Evolutionary conservation across 768 basidiomycete genomes (phyloP).

Genomic region (Pluteus cervinus): DNA sequence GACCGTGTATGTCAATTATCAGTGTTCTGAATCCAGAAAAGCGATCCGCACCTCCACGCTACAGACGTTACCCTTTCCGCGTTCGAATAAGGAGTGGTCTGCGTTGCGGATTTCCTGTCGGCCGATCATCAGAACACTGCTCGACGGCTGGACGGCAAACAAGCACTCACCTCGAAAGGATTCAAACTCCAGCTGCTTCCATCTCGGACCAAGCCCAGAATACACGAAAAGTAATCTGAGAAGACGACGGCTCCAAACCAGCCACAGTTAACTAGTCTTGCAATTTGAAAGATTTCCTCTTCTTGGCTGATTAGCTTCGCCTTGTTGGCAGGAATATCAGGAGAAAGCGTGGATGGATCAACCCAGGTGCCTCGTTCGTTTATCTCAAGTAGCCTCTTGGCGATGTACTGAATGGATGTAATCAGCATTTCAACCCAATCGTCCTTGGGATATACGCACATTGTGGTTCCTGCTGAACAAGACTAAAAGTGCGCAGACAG

Average conservation of each 20-base stretch:
- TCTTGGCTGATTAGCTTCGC: constrained; percentile 41
- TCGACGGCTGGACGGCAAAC: too few relatives aligned
- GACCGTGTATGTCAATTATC: constrained; percentile 1
- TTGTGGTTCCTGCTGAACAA: constrained; percentile 90
- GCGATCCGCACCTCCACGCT: constrained; percentile 62
- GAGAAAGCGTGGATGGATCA: constrained; percentile 45
- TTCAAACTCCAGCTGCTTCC: constrained; percentile 75
- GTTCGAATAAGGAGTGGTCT: constrained; percentile 65
- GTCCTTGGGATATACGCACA: constrained; percentile 42
- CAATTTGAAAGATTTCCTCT: constrained; percentile 78
- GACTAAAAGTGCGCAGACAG: constrained; percentile 67
- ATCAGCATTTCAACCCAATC: neutral
- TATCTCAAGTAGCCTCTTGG: constrained; percentile 68
- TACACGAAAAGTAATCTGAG: constrained; percentile 77
- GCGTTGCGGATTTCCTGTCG: constrained; percentile 56
- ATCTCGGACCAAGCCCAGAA: constrained; percentile 68
- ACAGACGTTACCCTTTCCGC: constrained; percentile 76
- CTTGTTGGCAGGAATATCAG: constrained; percentile 16
- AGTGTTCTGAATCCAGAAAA: neutral
- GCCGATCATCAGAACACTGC: constrained; percentile 1
- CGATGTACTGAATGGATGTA: constrained; percentile 58
- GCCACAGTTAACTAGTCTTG: constrained; percentile 69
- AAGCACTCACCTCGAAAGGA: constrained; percentile 66
- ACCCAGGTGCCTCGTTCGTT: constrained; percentile 67
- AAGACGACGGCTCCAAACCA: constrained; percentile 91